Percentiles rank a stretch among this genome's conserved stretches.
Evolutionary conservation across 2,329 filamentous ascomycete genomes (phyloP).

Genomic region (Drechslerella coelobrocha): DNA sequence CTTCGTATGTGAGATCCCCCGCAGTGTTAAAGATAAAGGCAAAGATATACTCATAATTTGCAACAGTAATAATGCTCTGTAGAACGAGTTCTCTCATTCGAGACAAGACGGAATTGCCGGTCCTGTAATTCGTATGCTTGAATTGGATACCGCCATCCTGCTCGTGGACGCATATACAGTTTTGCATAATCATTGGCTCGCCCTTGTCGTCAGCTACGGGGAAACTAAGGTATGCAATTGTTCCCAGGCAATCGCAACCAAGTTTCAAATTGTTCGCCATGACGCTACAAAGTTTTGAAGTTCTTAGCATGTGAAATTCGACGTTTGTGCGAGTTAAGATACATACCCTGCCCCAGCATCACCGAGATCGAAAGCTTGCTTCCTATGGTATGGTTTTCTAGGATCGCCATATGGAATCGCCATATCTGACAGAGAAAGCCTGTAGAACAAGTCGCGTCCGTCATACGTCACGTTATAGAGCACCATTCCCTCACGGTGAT

Average conservation of each 20-base stretch:
- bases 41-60: constrained; percentile 77
- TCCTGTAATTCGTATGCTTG: constrained; percentile 76
- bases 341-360: constrained; percentile 62
- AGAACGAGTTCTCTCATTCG: constrained; percentile 71
- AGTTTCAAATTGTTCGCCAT: constrained; percentile 74
- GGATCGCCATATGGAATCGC: constrained; percentile 69
- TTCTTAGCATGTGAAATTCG: constrained; percentile 50
- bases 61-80: constrained; percentile 73
- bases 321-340: background rate
- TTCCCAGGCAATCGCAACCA: constrained; percentile 73
- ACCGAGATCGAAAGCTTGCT: constrained; percentile 73
- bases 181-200: constrained; percentile 67
- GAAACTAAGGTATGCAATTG: constrained; percentile 71
- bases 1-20: constrained; percentile 71
- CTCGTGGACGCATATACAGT: constrained; percentile 73
- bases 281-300: constrained; percentile 61
- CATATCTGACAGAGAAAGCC: constrained; percentile 72
- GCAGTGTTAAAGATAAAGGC: constrained; percentile 76
- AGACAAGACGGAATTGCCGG: constrained; percentile 68
- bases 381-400: constrained; percentile 72
- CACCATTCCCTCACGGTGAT: constrained; percentile 70
- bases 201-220: constrained; percentile 68
- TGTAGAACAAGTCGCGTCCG: constrained; percentile 70
- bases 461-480: constrained; percentile 72
- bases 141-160: constrained; percentile 73